These are phyloP conservation scores for Talinum fruticosum DNA, from an alignment of 148 eudicot species.

Conservation along the genomic window DNA sequence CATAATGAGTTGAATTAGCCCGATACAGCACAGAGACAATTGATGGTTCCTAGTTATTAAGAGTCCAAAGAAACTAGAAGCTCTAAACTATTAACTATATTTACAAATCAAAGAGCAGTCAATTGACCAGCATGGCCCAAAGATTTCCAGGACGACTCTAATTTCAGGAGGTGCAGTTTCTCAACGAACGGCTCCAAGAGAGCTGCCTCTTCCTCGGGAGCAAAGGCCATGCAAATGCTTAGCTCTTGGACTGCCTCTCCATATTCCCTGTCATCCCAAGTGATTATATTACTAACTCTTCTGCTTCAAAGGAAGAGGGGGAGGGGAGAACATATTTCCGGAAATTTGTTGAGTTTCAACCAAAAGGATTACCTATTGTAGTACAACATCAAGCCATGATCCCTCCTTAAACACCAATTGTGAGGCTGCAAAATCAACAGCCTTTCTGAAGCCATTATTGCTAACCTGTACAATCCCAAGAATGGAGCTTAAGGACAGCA, in stretches of 20 bases:
- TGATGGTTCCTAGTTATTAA: background rate
- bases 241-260: constrained; percentile 83
- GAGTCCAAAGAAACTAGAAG: background rate
- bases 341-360: background rate
- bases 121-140: constrained; percentile 53
- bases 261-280: constrained; percentile 54
- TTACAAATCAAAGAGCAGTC: constrained; percentile 31
- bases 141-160: constrained; percentile 80
- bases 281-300: too few relatives aligned
- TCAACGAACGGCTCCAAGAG: constrained; percentile 77
- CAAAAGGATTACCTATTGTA: constrained; percentile 54
- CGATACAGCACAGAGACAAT: background rate
- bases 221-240: constrained; percentile 97
- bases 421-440: constrained; percentile 80
- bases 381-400: constrained; percentile 91
- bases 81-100: background rate
- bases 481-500: background rate
- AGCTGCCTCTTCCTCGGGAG: constrained; percentile 91
- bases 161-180: constrained; percentile 69
- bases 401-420: constrained; percentile 87
- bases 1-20: background rate
- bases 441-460: constrained; percentile 92
- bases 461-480: constrained; percentile 50
- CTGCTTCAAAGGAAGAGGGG: too few relatives aligned
- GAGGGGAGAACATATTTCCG: background rate